phyloP scores from a whole-genome alignment of 805 yeast species.

The Metschnikowia anglica region DNA sequence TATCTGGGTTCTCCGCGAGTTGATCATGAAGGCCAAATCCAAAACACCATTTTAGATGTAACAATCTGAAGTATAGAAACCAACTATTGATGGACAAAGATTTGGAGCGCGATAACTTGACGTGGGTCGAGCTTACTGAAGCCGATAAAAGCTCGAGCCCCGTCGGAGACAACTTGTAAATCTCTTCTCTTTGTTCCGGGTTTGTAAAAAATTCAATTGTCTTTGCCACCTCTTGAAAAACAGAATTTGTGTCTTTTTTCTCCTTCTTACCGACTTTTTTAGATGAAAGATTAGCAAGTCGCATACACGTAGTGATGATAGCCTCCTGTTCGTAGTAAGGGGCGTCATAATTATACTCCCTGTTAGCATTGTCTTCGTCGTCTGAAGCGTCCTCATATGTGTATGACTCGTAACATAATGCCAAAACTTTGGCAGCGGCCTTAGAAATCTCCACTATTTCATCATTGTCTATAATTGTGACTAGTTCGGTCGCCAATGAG shows the following conservation, averaged over 20 bases:
- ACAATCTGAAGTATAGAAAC: constrained; percentile 48
- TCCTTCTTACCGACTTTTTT: constrained; percentile 62
- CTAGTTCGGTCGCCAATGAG: constrained; percentile 31
- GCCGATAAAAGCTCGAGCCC: constrained; percentile 35
- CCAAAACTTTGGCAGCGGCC: constrained; percentile 57
- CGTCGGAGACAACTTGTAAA: constrained; percentile 34
- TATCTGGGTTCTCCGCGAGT: constrained; percentile 36
- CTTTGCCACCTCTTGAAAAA: constrained; percentile 55
- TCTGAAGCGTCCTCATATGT: constrained; percentile 42
- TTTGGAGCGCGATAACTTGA: constrained; percentile 46
- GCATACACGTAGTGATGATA: constrained; percentile 38
- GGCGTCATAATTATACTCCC: constrained; percentile 43
- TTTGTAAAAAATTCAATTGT: constrained; percentile 46
- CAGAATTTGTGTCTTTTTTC: constrained; percentile 56
- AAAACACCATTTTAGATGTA: constrained; percentile 51
- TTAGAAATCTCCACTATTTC: constrained; percentile 46
- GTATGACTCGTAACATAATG: constrained; percentile 54
- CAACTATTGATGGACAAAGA: constrained; percentile 50
- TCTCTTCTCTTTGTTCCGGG: constrained; percentile 33
- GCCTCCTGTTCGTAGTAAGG: constrained; percentile 58
- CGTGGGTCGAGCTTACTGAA: constrained; percentile 36
- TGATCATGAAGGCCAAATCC: constrained; percentile 53
- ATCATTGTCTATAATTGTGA: constrained; percentile 44
- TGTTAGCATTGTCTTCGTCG: constrained; percentile 41
- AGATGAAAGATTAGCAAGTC: constrained; percentile 51